Base-by-base conservation (phyloP, 2,329 filamentous ascomycete genomes). In the Aspergillus sp. region DNA sequence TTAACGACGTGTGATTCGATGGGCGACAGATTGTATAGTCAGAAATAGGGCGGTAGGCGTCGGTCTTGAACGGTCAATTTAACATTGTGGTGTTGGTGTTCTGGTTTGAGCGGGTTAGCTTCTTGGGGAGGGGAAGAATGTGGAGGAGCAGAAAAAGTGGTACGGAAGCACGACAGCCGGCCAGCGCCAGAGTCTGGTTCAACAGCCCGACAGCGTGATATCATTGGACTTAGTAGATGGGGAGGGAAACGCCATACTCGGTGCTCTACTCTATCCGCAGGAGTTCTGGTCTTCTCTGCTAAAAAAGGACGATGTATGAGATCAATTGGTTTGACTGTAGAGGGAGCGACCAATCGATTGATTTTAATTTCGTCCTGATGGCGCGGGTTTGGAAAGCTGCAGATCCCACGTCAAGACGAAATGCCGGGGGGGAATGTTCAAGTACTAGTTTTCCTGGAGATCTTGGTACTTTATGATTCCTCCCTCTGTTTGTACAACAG, bases 201-300 rank as follows among this genome's bases (percentile, higher is more conserved):
- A 63, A 62, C 57, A 57, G 57, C 58, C 62, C 57, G 57, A 55
- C 43, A 60, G 45, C 65, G 71, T 71, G 70, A 69, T 71, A 72
- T 72, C 68, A 71, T 70, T 70, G 66, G 64, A 65, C 58, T 64
- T 64, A 57, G 15, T 34, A 50, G 30, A 50, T 54, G 50, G 48
- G 55, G 57, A 52, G 46, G 50, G 41, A 45, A 59, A 30, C 25
- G 28, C 49, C 30, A n/a, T 50, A 59, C 59, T 41, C 11, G 8
- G 11, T 41, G 34, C 34, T 41, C 53, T 70, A 59, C 61, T 71
- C 71, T 68, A 69, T 72, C 69, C 71, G 72, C 68, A 68, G 68
- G 64, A 46, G 55, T 43, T 59, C 54, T 25, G 17, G 25, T 41
- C 30, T 28, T 51, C 4, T 41, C 11, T 41, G 38, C 34, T 15